phyloP scores from a whole-genome alignment of 176 grass and related monocot species.

The Eragrostis curvula region DNA sequence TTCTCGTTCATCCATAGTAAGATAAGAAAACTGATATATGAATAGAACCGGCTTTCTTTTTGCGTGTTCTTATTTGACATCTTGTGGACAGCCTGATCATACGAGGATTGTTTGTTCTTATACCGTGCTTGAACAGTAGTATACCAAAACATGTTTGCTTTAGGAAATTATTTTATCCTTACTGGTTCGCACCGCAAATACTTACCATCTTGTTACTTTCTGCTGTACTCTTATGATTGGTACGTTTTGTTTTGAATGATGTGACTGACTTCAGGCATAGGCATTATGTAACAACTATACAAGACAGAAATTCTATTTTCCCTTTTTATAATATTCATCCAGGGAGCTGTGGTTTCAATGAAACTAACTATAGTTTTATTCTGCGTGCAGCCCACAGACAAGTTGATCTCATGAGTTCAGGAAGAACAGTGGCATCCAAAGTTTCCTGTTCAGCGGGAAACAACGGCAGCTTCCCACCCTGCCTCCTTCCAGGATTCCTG shows the following conservation, averaged over 20 bases:
- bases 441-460: constrained; percentile 99
- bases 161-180: neutral
- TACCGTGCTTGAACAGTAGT: neutral
- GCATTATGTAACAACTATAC: neutral
- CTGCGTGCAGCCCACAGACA: constrained; percentile 66
- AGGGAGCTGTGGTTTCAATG: neutral
- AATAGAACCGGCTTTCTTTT: neutral
- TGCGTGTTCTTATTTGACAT: neutral
- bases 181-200: neutral
- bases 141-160: neutral
- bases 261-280: neutral
- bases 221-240: neutral
- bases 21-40: neutral
- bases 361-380: constrained; percentile 37
- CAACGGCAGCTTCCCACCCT: constrained; percentile 63
- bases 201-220: constrained; percentile 7
- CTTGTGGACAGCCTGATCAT: neutral
- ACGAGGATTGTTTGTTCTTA: neutral
- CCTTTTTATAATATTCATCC: neutral
- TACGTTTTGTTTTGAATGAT: neutral
- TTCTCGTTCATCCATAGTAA: constrained; percentile 17
- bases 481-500: constrained; percentile 76
- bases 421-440: constrained; percentile 71
- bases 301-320: neutral
- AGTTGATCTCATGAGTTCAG: constrained; percentile 98